phyloP scores from a whole-genome alignment of 2,329 filamentous ascomycete genomes.

The Myriangium duriaei region DNA sequence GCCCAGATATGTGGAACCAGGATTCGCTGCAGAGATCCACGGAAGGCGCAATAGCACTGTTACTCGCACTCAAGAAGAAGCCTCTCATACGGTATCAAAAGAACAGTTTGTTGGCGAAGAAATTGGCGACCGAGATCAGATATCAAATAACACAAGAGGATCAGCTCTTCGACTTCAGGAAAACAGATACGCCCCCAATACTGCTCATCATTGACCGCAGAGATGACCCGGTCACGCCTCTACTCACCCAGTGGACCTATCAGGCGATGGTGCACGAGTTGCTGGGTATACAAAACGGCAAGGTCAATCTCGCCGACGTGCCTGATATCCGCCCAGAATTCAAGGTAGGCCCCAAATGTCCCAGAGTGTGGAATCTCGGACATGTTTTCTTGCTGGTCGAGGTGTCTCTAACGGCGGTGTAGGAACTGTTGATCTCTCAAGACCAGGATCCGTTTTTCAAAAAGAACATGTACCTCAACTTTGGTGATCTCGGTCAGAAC shows the following conservation, averaged over 20 bases:
- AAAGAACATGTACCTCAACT: constrained; percentile 98
- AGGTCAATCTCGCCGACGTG: constrained; percentile 74
- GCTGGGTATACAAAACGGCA: constrained; percentile 86
- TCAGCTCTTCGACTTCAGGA: constrained; percentile 90
- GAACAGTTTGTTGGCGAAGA: constrained; percentile 81
- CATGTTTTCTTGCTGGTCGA: too few species aligned
- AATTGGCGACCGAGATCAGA: constrained; percentile 80
- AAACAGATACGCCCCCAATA: constrained; percentile 87
- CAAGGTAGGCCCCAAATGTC: constrained; percentile 36
- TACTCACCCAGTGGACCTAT: constrained; percentile 97
- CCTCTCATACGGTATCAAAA: constrained; percentile 87
- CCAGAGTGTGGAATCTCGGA: background rate
- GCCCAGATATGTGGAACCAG: constrained; percentile 78
- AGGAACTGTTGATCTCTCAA: constrained; percentile 85
- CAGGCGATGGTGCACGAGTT: constrained; percentile 99
- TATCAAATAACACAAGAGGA: constrained; percentile 94
- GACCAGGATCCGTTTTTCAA: constrained; percentile 98
- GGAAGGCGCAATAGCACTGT: constrained; percentile 71
- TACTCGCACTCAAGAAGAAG: constrained; percentile 91
- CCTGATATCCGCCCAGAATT: constrained; percentile 77
- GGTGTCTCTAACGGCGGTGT: too few species aligned
- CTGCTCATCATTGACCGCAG: constrained; percentile 80
- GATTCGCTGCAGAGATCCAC: constrained; percentile 77
- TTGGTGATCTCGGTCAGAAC: constrained; percentile 86
- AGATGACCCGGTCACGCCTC: constrained; percentile 86